Conservation (phyloP, 208 protist species). For the Spongospora subterranea region DNA sequence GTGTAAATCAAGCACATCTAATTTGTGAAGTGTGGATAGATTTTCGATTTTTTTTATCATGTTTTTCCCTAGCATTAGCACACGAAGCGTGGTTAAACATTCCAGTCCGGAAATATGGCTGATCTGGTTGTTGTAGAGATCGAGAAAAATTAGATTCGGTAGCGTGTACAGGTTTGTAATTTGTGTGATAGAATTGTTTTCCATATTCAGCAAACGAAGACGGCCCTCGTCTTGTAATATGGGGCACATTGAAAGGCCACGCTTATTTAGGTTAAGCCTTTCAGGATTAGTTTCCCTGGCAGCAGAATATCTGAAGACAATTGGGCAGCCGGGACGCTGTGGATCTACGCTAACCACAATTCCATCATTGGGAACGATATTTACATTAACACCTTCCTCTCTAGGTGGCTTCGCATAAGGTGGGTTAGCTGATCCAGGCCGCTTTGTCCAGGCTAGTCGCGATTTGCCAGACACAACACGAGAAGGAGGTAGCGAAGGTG, state of each 20-base stretch:
- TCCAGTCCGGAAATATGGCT: slow-evolving; percentile 68
- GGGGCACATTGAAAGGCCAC: slow-evolving; percentile 59
- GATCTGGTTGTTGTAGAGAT: slow-evolving; percentile 78
- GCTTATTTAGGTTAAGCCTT: slow-evolving; percentile 69
- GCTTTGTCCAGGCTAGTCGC: slow-evolving; percentile 5
- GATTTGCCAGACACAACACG: not conserved
- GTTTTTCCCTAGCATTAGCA: slow-evolving; percentile 80
- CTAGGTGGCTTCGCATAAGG: not conserved
- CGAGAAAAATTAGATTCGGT: slow-evolving; percentile 76
- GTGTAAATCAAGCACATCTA: slow-evolving; percentile 80
- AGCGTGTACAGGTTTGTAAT: slow-evolving; percentile 73
- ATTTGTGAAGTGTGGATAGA: slow-evolving; percentile 66
- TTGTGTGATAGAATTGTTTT: slow-evolving; percentile 72
- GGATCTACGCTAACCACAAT: slow-evolving; percentile 7
- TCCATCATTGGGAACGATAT: not conserved
- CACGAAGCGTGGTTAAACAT: slow-evolving; percentile 68
- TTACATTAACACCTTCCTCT: not conserved
- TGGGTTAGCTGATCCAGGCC: not conserved
- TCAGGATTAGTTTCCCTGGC: slow-evolving; percentile 62
- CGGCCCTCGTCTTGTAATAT: slow-evolving; percentile 71
- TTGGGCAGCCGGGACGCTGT: not conserved
- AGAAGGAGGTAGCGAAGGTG: not conserved
- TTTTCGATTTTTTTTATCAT: slow-evolving; percentile 66
- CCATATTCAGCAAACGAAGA: slow-evolving; percentile 73
- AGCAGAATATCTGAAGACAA: slow-evolving; percentile 24